Evolutionary conservation across 2,329 filamentous ascomycete species (phyloP).

Genomic region (Colletotrichum gloeosporioides): DNA sequence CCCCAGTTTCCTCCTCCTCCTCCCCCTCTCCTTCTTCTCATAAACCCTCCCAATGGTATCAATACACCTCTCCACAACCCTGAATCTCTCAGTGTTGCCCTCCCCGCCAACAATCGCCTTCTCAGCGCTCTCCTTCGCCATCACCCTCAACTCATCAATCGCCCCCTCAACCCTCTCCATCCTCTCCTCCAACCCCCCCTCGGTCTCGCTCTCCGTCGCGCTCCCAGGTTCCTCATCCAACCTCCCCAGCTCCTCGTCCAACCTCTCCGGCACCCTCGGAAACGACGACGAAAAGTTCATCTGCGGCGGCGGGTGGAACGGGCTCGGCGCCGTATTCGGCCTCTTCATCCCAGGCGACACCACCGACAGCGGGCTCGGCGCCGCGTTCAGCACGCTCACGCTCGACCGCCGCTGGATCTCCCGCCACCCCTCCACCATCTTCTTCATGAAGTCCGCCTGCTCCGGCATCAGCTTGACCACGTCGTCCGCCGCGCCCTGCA

Average conservation of each 20-base stretch:
- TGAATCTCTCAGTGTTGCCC: background rate
- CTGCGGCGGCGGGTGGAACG: background rate
- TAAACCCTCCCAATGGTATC: slow-evolving; percentile 11
- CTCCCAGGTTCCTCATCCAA: slow-evolving; percentile 3
- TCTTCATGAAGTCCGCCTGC: slow-evolving; percentile 18
- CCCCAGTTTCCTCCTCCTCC: background rate
- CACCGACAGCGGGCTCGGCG: background rate
- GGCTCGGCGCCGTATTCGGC: slow-evolving; percentile 6
- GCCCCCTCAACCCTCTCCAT: slow-evolving; percentile 1
- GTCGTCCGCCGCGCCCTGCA: slow-evolving; percentile 14
- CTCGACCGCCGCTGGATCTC: slow-evolving; percentile 12
- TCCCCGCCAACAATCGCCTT: background rate
- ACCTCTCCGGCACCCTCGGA: background rate
- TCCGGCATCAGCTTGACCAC: slow-evolving; percentile 18
- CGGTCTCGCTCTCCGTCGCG: background rate
- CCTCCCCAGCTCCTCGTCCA: background rate
- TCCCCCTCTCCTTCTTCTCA: background rate
- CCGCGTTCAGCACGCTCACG: background rate
- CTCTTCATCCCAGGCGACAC: background rate
- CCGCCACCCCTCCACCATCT: slow-evolving; percentile 15
- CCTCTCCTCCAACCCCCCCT: background rate
- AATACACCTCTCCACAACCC: slow-evolving; percentile 9
- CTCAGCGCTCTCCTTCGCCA: slow-evolving; percentile 6
- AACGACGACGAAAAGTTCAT: slow-evolving; percentile 16
- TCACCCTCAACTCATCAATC: background rate